Conservation (phyloP, 2,329 filamentous ascomycete species). For the Trichoderma lentiforme region DNA sequence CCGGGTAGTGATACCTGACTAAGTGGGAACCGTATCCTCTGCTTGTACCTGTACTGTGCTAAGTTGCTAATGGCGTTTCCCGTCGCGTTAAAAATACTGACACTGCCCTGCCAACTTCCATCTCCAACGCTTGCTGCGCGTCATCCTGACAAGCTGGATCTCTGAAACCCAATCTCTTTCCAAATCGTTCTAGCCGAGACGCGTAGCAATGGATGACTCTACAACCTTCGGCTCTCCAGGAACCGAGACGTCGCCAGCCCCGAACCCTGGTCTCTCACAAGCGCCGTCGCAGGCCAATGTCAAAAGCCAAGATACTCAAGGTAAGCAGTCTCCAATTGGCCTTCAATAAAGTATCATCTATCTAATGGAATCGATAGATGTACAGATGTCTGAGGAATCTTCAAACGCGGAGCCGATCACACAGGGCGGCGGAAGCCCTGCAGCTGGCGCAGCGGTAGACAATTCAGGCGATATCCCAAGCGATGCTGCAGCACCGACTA, state of each 20-base stretch:
- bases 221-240: slow-evolving; percentile 56
- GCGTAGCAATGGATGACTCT: slow-evolving; percentile 53
- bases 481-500: slow-evolving; percentile 55
- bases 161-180: not conserved
- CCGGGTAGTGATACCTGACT: not conserved
- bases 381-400: slow-evolving; percentile 58
- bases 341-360: not conserved
- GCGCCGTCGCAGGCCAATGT: slow-evolving; percentile 48
- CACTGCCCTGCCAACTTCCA: slow-evolving; percentile 1
- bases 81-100: slow-evolving; percentile 13
- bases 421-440: slow-evolving; percentile 59
- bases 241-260: slow-evolving; percentile 54
- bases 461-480: slow-evolving; percentile 68
- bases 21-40: not conserved
- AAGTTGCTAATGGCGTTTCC: not conserved
- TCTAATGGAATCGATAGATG: slow-evolving; percentile 43
- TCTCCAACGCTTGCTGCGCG: slow-evolving; percentile 9
- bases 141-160: not conserved
- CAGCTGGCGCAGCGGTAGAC: slow-evolving; percentile 51
- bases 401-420: slow-evolving; percentile 49
- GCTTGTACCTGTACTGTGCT: not conserved
- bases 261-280: slow-evolving; percentile 55
- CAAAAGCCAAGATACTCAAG: slow-evolving; percentile 42
- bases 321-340: slow-evolving; percentile 33
- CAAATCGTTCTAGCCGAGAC: not conserved